A percentile compares a stretch with the other conserved stretches of the same genome.
These are phyloP conservation scores for Boletus bicolor DNA, from an alignment of 768 basidiomycete species.

Conservation along the genomic window DNA sequence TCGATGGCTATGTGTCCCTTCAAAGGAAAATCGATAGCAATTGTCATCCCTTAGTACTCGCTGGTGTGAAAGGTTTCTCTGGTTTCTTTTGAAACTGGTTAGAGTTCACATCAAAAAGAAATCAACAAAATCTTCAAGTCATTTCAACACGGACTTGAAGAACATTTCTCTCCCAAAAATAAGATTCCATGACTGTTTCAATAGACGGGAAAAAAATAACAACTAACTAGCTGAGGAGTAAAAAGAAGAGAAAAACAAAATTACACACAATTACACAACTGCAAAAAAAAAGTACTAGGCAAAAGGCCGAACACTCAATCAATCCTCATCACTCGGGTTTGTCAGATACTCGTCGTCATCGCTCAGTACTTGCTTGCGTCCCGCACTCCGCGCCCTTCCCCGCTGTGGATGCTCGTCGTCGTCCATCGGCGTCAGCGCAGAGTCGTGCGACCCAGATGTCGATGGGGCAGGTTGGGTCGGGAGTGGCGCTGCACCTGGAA, in stretches of 20 bases:
- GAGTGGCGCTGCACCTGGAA: conserved; percentile 65
- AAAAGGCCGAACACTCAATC: conserved; percentile 12
- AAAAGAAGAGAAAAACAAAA: not conserved
- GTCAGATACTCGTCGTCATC: conserved; percentile 66
- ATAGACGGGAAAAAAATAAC: conserved; percentile 2
- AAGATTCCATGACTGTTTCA: conserved; percentile 3
- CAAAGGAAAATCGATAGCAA: too few species aligned
- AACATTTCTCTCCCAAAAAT: not conserved
- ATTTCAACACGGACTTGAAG: not conserved
- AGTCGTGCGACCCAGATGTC: conserved; percentile 51
- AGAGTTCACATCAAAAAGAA: too few species aligned
- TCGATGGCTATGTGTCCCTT: too few species aligned
- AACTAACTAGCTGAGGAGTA: not conserved
- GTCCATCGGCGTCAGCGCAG: conserved; percentile 77
- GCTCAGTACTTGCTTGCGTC: conserved; percentile 71
- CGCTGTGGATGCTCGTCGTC: conserved; percentile 68
- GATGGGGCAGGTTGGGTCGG: conserved; percentile 27
- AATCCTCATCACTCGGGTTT: conserved; percentile 68
- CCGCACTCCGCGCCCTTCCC: conserved; percentile 54
- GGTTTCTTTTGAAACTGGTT: too few species aligned
- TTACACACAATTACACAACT: conserved; percentile 19
- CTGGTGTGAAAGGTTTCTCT: too few species aligned
- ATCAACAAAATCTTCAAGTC: not conserved
- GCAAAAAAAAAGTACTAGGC: not conserved
- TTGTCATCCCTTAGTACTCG: too few species aligned